phyloP scores from a whole-genome alignment of 1,139 yeast genomes.

The Diutina scorzettiae region DNA sequence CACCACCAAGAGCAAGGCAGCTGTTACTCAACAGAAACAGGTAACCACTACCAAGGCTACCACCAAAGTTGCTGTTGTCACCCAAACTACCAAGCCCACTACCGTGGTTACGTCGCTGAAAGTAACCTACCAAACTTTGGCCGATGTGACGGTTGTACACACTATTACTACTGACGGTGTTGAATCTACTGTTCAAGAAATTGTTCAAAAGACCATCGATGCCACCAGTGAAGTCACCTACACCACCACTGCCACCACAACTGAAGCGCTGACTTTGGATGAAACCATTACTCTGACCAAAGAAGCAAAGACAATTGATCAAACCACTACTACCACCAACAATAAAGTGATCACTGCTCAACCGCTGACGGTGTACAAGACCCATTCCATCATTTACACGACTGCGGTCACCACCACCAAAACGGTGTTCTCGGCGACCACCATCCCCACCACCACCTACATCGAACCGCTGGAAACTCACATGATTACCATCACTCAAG shows the following conservation, averaged over 20 bases:
- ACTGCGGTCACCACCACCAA: slow-evolving; percentile 12
- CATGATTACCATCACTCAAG: slow-evolving; percentile 14
- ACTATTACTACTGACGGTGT: slow-evolving; percentile 2
- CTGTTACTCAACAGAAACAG: neutral
- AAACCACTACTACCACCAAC: neutral
- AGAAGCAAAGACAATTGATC: neutral
- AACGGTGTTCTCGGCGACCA: slow-evolving; percentile 14
- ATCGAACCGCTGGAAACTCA: slow-evolving; percentile 12
- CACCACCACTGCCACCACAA: slow-evolving; percentile 3
- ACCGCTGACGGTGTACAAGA: neutral
- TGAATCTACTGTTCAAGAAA: neutral
- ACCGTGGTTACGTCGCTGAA: neutral
- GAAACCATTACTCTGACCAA: neutral
- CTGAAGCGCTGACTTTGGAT: neutral
- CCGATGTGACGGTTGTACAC: neutral
- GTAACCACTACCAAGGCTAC: slow-evolving; percentile 1
- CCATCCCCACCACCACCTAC: slow-evolving; percentile 14
- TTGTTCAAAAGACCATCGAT: neutral
- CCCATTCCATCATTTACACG: slow-evolving; percentile 2
- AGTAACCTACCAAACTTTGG: neutral
- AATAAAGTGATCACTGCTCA: neutral
- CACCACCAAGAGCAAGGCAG: neutral
- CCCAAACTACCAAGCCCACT: neutral
- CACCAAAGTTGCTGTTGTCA: neutral
- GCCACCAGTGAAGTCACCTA: neutral